phyloP scores from a whole-genome alignment of 306 rosid species.

The Leucaena leucocephala region DNA sequence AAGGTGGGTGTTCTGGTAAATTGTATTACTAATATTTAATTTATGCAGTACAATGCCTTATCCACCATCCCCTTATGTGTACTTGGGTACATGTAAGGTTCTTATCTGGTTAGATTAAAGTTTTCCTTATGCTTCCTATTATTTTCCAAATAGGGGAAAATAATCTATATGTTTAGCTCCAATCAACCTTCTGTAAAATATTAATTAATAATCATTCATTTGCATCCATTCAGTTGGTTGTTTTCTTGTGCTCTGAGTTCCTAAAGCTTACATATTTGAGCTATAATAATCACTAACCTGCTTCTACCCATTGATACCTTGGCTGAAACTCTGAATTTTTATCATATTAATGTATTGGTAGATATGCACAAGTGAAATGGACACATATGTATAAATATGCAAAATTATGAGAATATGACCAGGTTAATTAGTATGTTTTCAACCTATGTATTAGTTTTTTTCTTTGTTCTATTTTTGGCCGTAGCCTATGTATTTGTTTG shows the following conservation, averaged over 20 bases:
- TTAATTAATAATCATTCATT: neutral
- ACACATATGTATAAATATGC: neutral
- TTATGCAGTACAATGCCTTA: constrained; percentile 16
- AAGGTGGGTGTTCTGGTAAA: constrained; percentile 71
- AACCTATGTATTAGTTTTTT: constrained; percentile 7
- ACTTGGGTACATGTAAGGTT: constrained; percentile 9
- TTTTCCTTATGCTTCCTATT: constrained; percentile 20
- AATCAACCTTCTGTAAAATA: constrained; percentile 18
- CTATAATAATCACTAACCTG: constrained; percentile 5
- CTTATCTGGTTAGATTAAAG: constrained; percentile 22
- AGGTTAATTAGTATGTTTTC: constrained; percentile 18
- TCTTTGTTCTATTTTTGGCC: neutral
- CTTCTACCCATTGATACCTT: constrained; percentile 22
- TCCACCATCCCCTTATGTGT: constrained; percentile 15
- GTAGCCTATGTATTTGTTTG: constrained; percentile 16
- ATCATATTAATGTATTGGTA: constrained; percentile 19
- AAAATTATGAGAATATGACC: neutral
- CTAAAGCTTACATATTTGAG: constrained; percentile 15
- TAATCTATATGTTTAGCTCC: neutral
- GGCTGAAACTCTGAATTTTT: constrained; percentile 22
- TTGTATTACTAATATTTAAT: constrained; percentile 28
- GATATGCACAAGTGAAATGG: constrained; percentile 11
- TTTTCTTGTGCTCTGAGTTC: constrained; percentile 10
- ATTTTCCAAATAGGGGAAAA: constrained; percentile 6
- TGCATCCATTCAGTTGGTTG: constrained; percentile 22